Base-by-base conservation (phyloP, 2,329 filamentous ascomycete genomes). In the Botrytis tulipae region DNA sequence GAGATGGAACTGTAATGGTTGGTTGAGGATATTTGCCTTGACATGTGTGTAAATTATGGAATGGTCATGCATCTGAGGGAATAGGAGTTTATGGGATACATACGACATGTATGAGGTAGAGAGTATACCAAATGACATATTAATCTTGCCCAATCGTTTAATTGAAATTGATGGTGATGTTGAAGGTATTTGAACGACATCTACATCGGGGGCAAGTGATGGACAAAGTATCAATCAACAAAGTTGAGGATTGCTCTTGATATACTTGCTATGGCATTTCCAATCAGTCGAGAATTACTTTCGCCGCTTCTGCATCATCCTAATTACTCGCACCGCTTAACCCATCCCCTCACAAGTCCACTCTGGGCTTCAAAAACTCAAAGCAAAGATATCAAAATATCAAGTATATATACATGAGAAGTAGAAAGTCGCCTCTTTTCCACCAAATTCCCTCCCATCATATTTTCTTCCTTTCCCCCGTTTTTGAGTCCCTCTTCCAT, bases 1-100 rank as follows among this genome's bases (percentile, higher is more conserved):
- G 75, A 35, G 78, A 81, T 76, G 76, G 75, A n/a, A 80, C 80
- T 51, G 74, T 74, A 54, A 75, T 78, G 46, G 57, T 71, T 9
- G 70, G 71, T 51, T 74, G 71, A 40, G n/a, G 32, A 25, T 18
- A 42, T 61, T 25, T 46, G 22, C 42, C 37, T n/a, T n/a, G 60
- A 29, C 10, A 40, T 32, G 29, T 62, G 14, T 44, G 40, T 62
- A 20, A 62, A n/a, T 32, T 57, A 69, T 42, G 66, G n/a, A 40
- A 42, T 37, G 48, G 18, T 0, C 9, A 44, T 44, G n/a, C n/a
- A 57, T 57, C n/a, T 32, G 32, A 42, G 25, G 46, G 37, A 9
- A 54, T 67, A 22, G 48, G 66, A 69, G 66, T 69, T 42, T 29
- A 69, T 20, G 48, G n/a, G 6, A 35, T 57, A 57, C 51, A 57